These are phyloP conservation scores for Cercophora newfieldiana DNA, from an alignment of 495 filamentous ascomycete genomes.

Conservation along the genomic window DNA sequence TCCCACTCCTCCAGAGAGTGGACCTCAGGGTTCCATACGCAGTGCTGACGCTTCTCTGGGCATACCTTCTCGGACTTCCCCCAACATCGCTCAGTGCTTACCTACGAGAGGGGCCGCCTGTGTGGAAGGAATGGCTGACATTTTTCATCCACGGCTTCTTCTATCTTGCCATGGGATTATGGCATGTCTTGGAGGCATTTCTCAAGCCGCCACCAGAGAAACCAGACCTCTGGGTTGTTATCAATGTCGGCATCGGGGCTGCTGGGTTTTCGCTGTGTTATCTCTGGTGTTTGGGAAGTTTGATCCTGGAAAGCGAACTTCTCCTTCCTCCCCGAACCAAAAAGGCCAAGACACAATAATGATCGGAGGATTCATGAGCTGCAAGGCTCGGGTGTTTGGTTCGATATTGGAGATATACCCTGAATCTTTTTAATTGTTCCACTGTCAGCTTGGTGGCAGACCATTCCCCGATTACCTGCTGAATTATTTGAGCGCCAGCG, in stretches of 20 bases:
- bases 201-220: constrained; percentile 67
- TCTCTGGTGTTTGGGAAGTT: constrained; percentile 78
- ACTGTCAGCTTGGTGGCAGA: not conserved
- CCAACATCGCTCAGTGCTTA: constrained; percentile 72
- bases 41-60: constrained; percentile 82
- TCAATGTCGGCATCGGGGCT: constrained; percentile 82
- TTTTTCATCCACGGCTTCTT: constrained; percentile 70
- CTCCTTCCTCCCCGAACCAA: constrained; percentile 28
- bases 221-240: constrained; percentile 91
- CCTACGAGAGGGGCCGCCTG: constrained; percentile 46
- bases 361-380: not conserved
- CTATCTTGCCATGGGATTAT: constrained; percentile 72
- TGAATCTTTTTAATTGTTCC: not conserved
- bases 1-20: constrained; percentile 82
- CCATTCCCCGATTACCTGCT: not conserved
- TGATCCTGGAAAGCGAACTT: constrained; percentile 62
- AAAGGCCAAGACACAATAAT: constrained; percentile 44
- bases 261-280: constrained; percentile 85
- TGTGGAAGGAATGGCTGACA: constrained; percentile 52
- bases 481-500: not conserved
- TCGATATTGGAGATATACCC: constrained; percentile 7
- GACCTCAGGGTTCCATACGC: constrained; percentile 81
- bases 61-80: constrained; percentile 83
- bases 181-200: constrained; percentile 75
- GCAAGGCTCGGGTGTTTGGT: not conserved